Base-by-base conservation (phyloP, 768 basidiomycete species). In the Pulveroboletus frians region DNA sequence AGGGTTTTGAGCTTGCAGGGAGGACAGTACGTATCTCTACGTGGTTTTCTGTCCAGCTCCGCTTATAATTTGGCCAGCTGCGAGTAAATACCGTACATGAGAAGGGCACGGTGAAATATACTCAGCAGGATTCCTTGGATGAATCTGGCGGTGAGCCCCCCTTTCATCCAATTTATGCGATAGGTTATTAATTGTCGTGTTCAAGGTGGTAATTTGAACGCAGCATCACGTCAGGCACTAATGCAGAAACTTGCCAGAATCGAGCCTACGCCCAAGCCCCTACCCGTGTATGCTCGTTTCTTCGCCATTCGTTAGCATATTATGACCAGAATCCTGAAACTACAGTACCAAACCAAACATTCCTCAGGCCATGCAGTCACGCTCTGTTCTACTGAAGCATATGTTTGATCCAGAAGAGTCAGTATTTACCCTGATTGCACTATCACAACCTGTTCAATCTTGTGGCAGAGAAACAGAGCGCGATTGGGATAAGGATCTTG, bases 171-270 rank as follows among this genome's bases (percentile, higher is more conserved):
- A 41, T 20, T 17, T 40, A 9, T 43, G 17, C 21, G 29, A 51
- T 27, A n/a, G n/a, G 43, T 9, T 40, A 5, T 37, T 63, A 17
- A 64, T 47, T 51, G n/a, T 21, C 43, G 34, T 31, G 38, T 31
- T 17, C 2, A 64, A 94, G 92, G 88, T 71, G 90, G 89, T 89
- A 92, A 92, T 80, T 82, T 96, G 77, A 96, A 96, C 76, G 90
- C 90, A 77, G 90, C 89, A 64, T 92, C 92, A 66, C 90, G 96
- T 73, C 93, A 96, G 78, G 91, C 92, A 70, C 91, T 99, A 76
- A 99, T 99, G 96, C 92, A 94, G 75, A 99, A 98, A 84, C 90
- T 99, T 80, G 93, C 96, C 69, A 92, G 96, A 76, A 89, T 83
- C 72, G 88, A 91, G 62, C 75, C 79, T 39, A 69, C 83, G 43